phyloP scores from a whole-genome alignment of 2,329 filamentous ascomycete genomes.

The Periconia sp. region DNA sequence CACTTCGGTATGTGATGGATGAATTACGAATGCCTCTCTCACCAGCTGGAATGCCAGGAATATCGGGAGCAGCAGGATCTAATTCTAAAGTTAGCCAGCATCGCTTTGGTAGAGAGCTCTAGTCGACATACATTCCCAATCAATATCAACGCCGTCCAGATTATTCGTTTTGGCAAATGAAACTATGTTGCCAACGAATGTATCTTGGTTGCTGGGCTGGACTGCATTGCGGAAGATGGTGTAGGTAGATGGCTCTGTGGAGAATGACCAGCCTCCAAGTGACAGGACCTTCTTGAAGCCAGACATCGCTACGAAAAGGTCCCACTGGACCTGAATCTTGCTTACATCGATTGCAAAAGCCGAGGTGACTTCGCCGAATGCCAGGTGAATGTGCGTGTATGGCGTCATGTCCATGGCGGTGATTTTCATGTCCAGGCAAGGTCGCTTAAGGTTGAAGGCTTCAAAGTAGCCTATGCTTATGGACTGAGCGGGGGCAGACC shows the following conservation, averaged over 20 bases:
- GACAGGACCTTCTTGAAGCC: constrained; percentile 44
- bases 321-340: constrained; percentile 1
- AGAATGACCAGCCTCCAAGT: constrained; percentile 51
- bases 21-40: too few relatives aligned
- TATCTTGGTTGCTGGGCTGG: constrained; percentile 25
- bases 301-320: constrained; percentile 6
- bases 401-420: neutral
- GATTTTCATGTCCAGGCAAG: constrained; percentile 12
- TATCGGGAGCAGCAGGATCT: neutral
- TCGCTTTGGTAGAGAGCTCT: too few relatives aligned
- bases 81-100: too few relatives aligned
- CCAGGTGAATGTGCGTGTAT: constrained; percentile 16
- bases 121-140: constrained; percentile 51
- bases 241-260: constrained; percentile 42
- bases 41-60: neutral
- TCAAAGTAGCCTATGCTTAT: constrained; percentile 18
- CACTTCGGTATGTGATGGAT: too few relatives aligned
- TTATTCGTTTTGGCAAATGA: constrained; percentile 20
- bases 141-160: constrained; percentile 46
- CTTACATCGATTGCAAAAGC: constrained; percentile 1
- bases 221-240: constrained; percentile 43
- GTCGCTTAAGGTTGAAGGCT: constrained; percentile 8
- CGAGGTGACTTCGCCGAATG: constrained; percentile 9
- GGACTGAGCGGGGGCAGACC: neutral
- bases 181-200: constrained; percentile 24